A percentile compares a stretch with the other conserved stretches of the same genome.
Evolutionary conservation across 169 alveolate species (phyloP).

Genomic region (Plasmodium fragile): DNA sequence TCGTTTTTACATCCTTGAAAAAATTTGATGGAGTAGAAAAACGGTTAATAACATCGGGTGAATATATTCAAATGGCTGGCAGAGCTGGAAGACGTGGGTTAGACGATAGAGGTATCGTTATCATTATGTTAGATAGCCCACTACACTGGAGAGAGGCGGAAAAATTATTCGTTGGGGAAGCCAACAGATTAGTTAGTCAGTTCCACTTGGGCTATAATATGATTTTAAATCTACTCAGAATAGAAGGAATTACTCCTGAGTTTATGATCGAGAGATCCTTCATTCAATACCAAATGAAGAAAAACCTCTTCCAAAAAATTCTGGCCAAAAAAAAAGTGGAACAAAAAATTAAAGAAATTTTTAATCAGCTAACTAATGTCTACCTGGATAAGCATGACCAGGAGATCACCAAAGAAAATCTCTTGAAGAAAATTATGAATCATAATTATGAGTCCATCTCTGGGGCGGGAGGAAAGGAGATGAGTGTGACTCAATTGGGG

Average conservation of each 20-base stretch:
- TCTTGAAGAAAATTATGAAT: conserved; percentile 78
- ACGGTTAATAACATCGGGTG: conserved; percentile 96
- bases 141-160: conserved; percentile 95
- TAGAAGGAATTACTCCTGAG: conserved; percentile 96
- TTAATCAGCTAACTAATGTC: conserved; percentile 1
- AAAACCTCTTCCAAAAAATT: conserved; percentile 81
- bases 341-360: conserved; percentile 78
- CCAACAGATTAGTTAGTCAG: conserved; percentile 94
- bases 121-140: conserved; percentile 94
- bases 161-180: conserved; percentile 92
- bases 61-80: conserved; percentile 96
- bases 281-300: conserved; percentile 95
- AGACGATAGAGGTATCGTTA: conserved; percentile 97
- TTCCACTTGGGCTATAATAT: conserved; percentile 97
- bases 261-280: conserved; percentile 96
- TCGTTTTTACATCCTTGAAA: conserved; percentile 95
- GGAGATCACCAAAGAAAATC: conserved; percentile 77
- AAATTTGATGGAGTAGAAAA: conserved; percentile 96
- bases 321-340: conserved; percentile 86
- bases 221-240: conserved; percentile 96
- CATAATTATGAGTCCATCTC: conserved; percentile 20
- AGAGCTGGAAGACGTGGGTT: conserved; percentile 99
- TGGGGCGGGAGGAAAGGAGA: not conserved
- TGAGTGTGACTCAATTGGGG: not conserved
- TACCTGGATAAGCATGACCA: conserved; percentile 78